These are phyloP conservation scores for Durotheca rogersii DNA, from an alignment of 495 filamentous ascomycete species.

Conservation along the genomic window DNA sequence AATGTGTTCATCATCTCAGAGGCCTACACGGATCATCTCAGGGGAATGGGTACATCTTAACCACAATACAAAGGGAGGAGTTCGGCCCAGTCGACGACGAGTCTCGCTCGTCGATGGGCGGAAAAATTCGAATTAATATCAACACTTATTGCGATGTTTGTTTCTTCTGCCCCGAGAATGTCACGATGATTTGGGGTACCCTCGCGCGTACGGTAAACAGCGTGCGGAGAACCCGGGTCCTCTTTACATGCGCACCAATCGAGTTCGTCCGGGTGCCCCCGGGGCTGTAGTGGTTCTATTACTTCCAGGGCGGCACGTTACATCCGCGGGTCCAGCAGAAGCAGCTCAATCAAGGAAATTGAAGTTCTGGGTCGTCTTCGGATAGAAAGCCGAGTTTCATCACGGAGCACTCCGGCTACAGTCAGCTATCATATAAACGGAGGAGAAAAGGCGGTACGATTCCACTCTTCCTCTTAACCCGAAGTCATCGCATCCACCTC, in stretches of 20 bases:
- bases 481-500: no score
- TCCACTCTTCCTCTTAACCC: no score
- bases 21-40: neutral
- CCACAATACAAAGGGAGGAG: neutral
- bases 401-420: no score
- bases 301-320: neutral
- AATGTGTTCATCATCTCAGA: neutral
- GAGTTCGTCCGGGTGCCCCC: neutral
- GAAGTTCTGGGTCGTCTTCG: neutral
- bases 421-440: no score
- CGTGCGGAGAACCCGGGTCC: slow-evolving; percentile 38
- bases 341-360: neutral
- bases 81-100: neutral
- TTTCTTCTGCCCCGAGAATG: neutral
- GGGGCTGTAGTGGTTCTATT: slow-evolving; percentile 1
- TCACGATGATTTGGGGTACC: slow-evolving; percentile 1
- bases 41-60: no score
- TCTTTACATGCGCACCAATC: slow-evolving; percentile 29
- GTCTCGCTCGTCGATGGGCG: neutral
- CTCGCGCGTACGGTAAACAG: slow-evolving; percentile 4
- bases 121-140: slow-evolving; percentile 8
- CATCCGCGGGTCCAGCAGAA: neutral
- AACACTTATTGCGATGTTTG: neutral
- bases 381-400: neutral
- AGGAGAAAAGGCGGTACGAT: no score